These are phyloP conservation scores for Xylaria palmicola DNA, from an alignment of 495 filamentous ascomycete genomes.

Conservation along the genomic window DNA sequence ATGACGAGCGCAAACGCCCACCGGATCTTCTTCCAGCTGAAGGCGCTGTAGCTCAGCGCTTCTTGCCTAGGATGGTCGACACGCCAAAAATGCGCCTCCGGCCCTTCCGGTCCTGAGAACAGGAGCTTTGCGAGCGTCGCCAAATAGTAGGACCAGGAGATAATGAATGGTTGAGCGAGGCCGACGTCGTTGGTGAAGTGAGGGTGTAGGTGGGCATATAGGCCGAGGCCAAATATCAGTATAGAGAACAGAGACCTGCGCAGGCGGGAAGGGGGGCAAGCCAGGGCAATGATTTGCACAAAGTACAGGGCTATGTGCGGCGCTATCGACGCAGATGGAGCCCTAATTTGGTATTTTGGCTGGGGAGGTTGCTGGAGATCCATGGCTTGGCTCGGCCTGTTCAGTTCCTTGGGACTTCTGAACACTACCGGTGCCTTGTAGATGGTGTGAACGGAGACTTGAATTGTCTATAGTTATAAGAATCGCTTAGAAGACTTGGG, in stretches of 20 bases:
- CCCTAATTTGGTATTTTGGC: too few relatives aligned
- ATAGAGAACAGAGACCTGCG: not conserved
- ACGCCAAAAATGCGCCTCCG: constrained; percentile 1
- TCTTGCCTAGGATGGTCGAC: not conserved
- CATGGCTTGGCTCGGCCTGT: too few relatives aligned
- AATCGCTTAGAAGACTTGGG: too few relatives aligned
- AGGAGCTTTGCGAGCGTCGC: not conserved
- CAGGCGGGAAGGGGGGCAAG: not conserved
- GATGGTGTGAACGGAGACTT: too few relatives aligned
- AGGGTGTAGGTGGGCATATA: not conserved
- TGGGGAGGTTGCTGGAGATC: too few relatives aligned
- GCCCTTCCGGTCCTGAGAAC: not conserved
- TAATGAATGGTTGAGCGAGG: not conserved
- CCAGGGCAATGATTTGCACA: not conserved
- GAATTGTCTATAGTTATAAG: too few relatives aligned
- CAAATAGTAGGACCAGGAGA: not conserved
- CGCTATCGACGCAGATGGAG: too few relatives aligned
- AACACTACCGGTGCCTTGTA: too few relatives aligned
- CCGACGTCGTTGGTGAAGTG: not conserved
- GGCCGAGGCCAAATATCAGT: not conserved
- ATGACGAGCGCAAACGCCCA: not conserved
- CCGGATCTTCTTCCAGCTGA: not conserved
- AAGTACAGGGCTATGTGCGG: not conserved
- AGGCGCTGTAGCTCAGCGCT: not conserved
- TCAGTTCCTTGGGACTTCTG: too few relatives aligned